Base-by-base conservation (phyloP, 2,329 filamentous ascomycete genomes). In the Colletotrichum spinosum region DNA sequence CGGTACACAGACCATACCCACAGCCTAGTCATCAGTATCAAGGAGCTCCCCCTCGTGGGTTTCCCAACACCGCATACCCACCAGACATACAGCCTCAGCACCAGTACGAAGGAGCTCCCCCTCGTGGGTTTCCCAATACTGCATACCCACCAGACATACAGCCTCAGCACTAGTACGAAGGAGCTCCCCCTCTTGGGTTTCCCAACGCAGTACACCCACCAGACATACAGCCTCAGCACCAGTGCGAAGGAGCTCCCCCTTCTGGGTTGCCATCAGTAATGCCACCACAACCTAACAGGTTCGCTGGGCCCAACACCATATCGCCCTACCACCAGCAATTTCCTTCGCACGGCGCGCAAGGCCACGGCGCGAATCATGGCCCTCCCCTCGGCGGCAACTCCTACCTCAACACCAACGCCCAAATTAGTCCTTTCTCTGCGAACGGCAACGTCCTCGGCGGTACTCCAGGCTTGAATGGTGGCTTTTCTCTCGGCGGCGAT, bases 331-430 rank as follows among this genome's bases (percentile, higher is more conserved):
- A 81, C 69, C 76, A 77, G 56, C 84, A 85, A 65, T 88, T 86
- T 71, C 80, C 84, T n/a, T 80, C 82, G 42, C 83, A 85, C 68
- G 84, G 86, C 70, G 80, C 81, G 49, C 85, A 86, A 69, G 80
- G 78, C 55, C 81, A 84, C 68, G 74, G 78, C 45, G 74, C 76
- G 58, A 79, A 77, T 42, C 85, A 84, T 67, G 81, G 81, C 60
- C 81, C 79, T n/a, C 78, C 80, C 50, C 75, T 94, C 61, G 86
- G 85, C 65, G 92, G 92, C 75, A 88, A 91, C 55, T 86, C 84
- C 61, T 97, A 96, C 76, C 87, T 89, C 68, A 89, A 86, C 71
- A 86, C 89, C 66, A 92, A 90, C 75, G 84, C 87, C 73, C 85
- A 85, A 73, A 85, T 92, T 69, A 90, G 88, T 70, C 88, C 90